Conservation (phyloP, 805 yeast species). For the Nakazawaea siamensis region DNA sequence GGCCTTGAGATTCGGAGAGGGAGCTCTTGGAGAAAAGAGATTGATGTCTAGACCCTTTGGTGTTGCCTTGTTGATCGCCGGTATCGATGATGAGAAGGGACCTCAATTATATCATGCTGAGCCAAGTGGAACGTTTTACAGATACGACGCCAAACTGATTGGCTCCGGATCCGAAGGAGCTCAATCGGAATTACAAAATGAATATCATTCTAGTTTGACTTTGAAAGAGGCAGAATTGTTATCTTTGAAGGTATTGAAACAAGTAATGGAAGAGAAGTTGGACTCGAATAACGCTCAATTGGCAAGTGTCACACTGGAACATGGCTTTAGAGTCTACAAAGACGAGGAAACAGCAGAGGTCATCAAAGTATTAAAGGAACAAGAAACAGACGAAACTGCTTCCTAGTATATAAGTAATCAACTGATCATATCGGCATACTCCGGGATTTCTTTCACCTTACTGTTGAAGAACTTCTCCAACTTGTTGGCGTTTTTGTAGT, state of each 20-base stretch:
- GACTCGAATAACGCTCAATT: constrained; percentile 94
- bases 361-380: constrained; percentile 69
- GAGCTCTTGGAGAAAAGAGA: constrained; percentile 92
- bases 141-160: constrained; percentile 97
- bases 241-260: constrained; percentile 83
- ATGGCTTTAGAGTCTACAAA: constrained; percentile 78
- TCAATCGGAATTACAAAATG: constrained; percentile 93
- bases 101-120: constrained; percentile 98
- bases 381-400: constrained; percentile 37
- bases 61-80: constrained; percentile 93
- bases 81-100: constrained; percentile 86
- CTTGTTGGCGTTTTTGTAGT: constrained; percentile 89
- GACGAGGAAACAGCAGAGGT: constrained; percentile 79
- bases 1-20: constrained; percentile 95
- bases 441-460: constrained; percentile 86
- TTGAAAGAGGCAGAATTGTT: constrained; percentile 88
- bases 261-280: constrained; percentile 98
- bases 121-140: constrained; percentile 96
- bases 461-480: constrained; percentile 81
- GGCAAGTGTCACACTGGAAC: constrained; percentile 81
- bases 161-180: constrained; percentile 99
- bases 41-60: constrained; percentile 98
- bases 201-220: constrained; percentile 88
- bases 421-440: constrained; percentile 76
- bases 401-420: constrained; percentile 13